phyloP scores from a whole-genome alignment of 2,329 filamentous ascomycete species.

The Aspergillus intermedius region DNA sequence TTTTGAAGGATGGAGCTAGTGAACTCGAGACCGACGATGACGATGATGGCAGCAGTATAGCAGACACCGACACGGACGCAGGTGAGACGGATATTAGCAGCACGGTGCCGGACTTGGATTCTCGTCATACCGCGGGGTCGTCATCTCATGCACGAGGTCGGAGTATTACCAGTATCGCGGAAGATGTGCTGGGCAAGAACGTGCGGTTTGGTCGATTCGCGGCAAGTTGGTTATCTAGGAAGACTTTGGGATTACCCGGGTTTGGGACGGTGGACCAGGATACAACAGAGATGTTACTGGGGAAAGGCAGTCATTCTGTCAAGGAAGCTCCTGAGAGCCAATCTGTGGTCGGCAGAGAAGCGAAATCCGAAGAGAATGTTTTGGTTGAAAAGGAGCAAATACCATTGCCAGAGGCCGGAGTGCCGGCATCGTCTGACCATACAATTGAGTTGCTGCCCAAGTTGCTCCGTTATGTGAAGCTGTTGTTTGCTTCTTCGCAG shows the following conservation, averaged over 20 bases:
- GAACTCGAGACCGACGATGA: slow-evolving; percentile 11
- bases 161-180: slow-evolving; percentile 59
- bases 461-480: slow-evolving; percentile 71
- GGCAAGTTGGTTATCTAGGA: slow-evolving; percentile 81
- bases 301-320: slow-evolving; percentile 4
- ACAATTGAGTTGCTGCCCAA: slow-evolving; percentile 67
- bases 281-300: slow-evolving; percentile 23
- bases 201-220: slow-evolving; percentile 87
- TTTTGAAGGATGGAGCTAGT: slow-evolving; percentile 31
- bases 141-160: slow-evolving; percentile 21
- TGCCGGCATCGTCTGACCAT: slow-evolving; percentile 22
- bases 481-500: slow-evolving; percentile 68
- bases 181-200: slow-evolving; percentile 78
- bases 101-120: slow-evolving; percentile 11
- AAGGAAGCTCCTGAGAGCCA: neutral
- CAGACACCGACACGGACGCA: slow-evolving; percentile 23
- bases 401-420: neutral
- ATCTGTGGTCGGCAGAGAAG: slow-evolving; percentile 2
- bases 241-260: slow-evolving; percentile 70
- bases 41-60: slow-evolving; percentile 13
- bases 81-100: slow-evolving; percentile 22
- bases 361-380: neutral
- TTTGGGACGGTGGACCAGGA: slow-evolving; percentile 58
- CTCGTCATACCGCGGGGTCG: slow-evolving; percentile 16
- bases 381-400: neutral